Evolutionary conservation across 148 eudicot species (phyloP), one percentile per base, ranked within the genome.

Genomic region (Amaranthus hypochondriacus): DNA sequence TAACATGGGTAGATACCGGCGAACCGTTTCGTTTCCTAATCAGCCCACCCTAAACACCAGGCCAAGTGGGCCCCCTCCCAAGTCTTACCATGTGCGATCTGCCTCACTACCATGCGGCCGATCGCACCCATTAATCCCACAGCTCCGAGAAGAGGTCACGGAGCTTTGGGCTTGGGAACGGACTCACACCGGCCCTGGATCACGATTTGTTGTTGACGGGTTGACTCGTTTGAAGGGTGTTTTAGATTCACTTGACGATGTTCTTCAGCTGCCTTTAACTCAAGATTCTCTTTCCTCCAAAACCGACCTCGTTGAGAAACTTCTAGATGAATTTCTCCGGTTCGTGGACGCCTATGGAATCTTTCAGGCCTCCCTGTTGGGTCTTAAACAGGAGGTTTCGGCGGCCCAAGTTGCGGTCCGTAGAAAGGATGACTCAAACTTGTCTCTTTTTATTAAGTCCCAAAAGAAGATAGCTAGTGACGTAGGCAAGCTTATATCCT

Each of bases 1-100:
- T 70, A 47, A 15, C 58, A 55, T 85, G 57, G 81, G 87, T 48
- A 82, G 81, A 71, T 93, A 83, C 71, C 83, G 91, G 3, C 85
- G 98, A 7, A 91, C 97, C 1, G 88, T 91, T 57, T 91, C 98
- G 47, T 93, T 89, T 70, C 91, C 98, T 6, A 80, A 89, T 85
- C 87, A 79, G 6, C 76, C 48, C 85, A 78, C 52, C 7, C 59
- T 48, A 7, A 7, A 66, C 57, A 68, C 85, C 88, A 4, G 79
- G 83, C 83, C 81, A 56, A 3, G 56, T 82, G 2, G 74, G 58
- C 79, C 82, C 66, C 5, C 80, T 8, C 9, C 68, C 9, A 89
- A 80, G 58, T 63, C 88, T 9, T 64, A 77, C 68, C 98, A 93
- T 72, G 85, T 85, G 62, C 83, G 98, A 10, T 93, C 98, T 28